Conservation (phyloP, 805 yeast species). For the Metschnikowia gelsemii region DNA sequence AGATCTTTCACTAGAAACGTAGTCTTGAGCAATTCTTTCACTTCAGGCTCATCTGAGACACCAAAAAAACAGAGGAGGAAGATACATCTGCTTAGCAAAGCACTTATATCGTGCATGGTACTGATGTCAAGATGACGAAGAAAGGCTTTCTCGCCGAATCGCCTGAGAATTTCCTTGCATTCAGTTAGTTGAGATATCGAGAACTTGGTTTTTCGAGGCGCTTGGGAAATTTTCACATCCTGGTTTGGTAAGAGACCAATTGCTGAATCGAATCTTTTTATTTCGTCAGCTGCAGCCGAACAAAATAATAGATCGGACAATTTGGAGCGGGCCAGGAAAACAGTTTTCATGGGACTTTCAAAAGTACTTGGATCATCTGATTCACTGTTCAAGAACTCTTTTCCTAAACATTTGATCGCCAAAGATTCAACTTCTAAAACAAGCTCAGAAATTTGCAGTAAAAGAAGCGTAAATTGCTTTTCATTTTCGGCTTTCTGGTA, state of each 20-base stretch:
- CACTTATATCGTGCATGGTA: conserved; percentile 10
- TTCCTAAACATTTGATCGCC: not conserved
- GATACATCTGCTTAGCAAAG: conserved; percentile 12
- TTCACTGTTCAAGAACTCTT: not conserved
- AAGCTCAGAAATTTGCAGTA: conserved; percentile 7
- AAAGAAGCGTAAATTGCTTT: not conserved
- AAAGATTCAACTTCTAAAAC: conserved; percentile 3
- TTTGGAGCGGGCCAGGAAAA: conserved; percentile 8
- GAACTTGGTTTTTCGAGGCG: not conserved
- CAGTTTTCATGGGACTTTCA: conserved; percentile 8
- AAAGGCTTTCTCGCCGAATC: conserved; percentile 2
- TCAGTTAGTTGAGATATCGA: conserved; percentile 3
- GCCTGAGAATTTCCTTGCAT: conserved; percentile 13
- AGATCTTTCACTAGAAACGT: conserved; percentile 20
- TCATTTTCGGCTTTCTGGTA: not conserved
- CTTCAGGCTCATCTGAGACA: conserved; percentile 1
- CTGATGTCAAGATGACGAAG: conserved; percentile 9
- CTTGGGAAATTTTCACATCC: no score
- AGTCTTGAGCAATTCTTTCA: conserved; percentile 19
- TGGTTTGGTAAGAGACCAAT: conserved; percentile 1
- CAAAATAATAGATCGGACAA: conserved; percentile 2
- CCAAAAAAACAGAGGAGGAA: conserved; percentile 11
- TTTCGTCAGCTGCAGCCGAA: not conserved
- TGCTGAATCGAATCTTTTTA: not conserved
- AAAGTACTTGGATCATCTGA: not conserved